Evolutionary conservation across 805 yeast species (phyloP), one percentile per base, ranked within the genome.

Genomic region (Candida ascalaphidarum): DNA sequence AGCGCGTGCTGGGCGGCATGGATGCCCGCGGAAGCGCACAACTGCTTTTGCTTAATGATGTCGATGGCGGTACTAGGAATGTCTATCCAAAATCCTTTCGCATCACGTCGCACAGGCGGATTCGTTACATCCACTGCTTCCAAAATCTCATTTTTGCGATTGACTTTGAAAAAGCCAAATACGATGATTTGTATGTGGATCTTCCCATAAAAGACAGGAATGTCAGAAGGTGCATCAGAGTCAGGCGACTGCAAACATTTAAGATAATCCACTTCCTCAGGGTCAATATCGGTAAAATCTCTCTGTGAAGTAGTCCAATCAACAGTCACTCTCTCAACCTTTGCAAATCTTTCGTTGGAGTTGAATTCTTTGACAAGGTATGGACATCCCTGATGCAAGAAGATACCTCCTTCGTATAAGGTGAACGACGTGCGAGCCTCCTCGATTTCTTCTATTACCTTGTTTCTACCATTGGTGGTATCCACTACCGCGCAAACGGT

Each of bases 1-100:
- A 92, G 58, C 0, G 85, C 85, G 59, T 92, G 99, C 39, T 86
- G 89, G 0, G 95, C 94, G 2, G 94, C 96, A 57, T 92, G 99
- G n/a, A 92, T 83, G 0, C 92, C 94, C 4, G 83, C 98, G 0
- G 97, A 89, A 2, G 78, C 58, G 32, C 72, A 81, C 25, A 92
- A 55, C 2, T 61, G 42, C 39, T 85, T 84, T 3, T 48, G 51
- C 3, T 62, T 55, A 18, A 89, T 61, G 3, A 75, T 35, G 1
- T 74, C 75, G 10, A 88, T 45, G 0, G 84, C 82, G n/a, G 44
- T 43, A 3, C 52, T 46, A 0, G 96, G 94, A 1, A 92, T 67
- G 49, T 92, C 95, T 5, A 92, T 68, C 97, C 97, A 92, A 20
- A 89, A 64, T 0, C 99, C 98, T 36, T 81, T 79, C 0, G 94